These are phyloP conservation scores for Zygosaccharomyces pseudobailii DNA, from an alignment of 1,139 yeast species.

Conservation along the genomic window DNA sequence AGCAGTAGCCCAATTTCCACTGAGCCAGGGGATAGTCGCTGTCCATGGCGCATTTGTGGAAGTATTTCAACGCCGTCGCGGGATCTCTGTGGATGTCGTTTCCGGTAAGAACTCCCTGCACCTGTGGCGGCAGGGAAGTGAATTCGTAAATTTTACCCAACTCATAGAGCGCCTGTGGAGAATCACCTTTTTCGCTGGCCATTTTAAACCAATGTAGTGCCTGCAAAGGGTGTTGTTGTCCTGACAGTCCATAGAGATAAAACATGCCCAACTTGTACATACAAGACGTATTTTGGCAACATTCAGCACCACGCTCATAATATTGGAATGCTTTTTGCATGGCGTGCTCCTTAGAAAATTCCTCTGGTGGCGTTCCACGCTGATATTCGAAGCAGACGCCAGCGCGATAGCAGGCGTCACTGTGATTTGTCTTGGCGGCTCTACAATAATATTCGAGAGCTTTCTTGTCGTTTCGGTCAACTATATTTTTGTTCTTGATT, in stretches of 20 bases:
- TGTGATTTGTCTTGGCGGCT: conserved; percentile 53
- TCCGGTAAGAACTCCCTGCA: conserved; percentile 16
- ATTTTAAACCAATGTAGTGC: conserved; percentile 54
- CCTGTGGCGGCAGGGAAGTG: conserved; percentile 31
- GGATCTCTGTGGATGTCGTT: conserved; percentile 38
- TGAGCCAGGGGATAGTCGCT: conserved; percentile 76
- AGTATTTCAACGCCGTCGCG: conserved; percentile 61
- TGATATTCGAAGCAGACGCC: conserved; percentile 68
- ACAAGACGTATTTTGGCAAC: conserved; percentile 51
- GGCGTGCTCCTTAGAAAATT: conserved; percentile 38
- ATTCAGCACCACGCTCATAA: conserved; percentile 53
- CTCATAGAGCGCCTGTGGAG: conserved; percentile 57
- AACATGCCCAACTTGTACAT: conserved; percentile 70
- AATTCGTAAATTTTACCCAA: conserved; percentile 71
- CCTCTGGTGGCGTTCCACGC: conserved; percentile 41
- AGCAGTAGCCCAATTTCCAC: conserved; percentile 78
- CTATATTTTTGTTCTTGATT: conserved; percentile 38
- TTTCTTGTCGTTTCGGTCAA: conserved; percentile 51
- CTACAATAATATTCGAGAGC: conserved; percentile 55
- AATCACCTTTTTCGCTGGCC: conserved; percentile 41
- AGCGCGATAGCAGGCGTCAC: conserved; percentile 57
- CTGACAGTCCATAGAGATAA: conserved; percentile 45
- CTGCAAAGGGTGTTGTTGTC: conserved; percentile 37
- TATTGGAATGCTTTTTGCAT: conserved; percentile 43
- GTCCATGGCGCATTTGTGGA: conserved; percentile 66